Evolutionary conservation across 2,329 filamentous ascomycete genomes (phyloP).

Genomic region (Fusarium dlaminii): DNA sequence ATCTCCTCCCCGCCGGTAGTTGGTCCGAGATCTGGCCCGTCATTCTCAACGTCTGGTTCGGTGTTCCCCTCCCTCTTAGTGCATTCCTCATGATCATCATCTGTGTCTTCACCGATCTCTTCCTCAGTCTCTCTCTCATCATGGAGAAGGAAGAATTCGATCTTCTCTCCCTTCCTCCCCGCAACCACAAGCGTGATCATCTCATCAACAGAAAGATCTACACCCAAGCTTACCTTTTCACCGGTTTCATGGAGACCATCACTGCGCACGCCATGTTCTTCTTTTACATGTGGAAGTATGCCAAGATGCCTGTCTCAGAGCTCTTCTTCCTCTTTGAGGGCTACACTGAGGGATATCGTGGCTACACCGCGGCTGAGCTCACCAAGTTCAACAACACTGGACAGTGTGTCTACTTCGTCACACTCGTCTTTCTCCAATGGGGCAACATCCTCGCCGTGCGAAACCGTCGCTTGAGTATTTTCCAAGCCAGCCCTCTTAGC

Average conservation of each 20-base stretch:
- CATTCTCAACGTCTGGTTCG: conserved; percentile 64
- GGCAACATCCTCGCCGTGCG: conserved; percentile 62
- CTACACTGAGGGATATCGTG: conserved; percentile 59
- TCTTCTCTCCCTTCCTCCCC: conserved; percentile 59
- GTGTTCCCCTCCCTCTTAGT: conserved; percentile 60
- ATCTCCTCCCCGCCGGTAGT: conserved; percentile 60
- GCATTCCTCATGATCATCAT: conserved; percentile 68
- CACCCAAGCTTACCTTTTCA: conserved; percentile 61
- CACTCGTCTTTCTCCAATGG: conserved; percentile 63
- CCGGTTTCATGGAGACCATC: conserved; percentile 61
- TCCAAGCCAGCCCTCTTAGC: conserved; percentile 61
- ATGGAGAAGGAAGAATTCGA: conserved; percentile 67
- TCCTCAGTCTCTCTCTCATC: conserved; percentile 60
- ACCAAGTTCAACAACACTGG: conserved; percentile 59
- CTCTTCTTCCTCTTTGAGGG: conserved; percentile 62
- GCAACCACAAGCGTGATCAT: conserved; percentile 60
- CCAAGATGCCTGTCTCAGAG: conserved; percentile 56
- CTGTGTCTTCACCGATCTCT: conserved; percentile 65
- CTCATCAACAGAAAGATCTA: conserved; percentile 63
- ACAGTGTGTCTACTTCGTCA: conserved; percentile 65
- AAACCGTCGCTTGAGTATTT: conserved; percentile 60
- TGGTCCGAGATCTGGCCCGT: conserved; percentile 69
- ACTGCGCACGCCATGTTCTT: conserved; percentile 64
- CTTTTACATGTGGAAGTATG: conserved; percentile 59
- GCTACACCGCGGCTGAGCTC: conserved; percentile 57